Conservation (phyloP, 257 asterid genomes). For the Fraxinus cuspidata region DNA sequence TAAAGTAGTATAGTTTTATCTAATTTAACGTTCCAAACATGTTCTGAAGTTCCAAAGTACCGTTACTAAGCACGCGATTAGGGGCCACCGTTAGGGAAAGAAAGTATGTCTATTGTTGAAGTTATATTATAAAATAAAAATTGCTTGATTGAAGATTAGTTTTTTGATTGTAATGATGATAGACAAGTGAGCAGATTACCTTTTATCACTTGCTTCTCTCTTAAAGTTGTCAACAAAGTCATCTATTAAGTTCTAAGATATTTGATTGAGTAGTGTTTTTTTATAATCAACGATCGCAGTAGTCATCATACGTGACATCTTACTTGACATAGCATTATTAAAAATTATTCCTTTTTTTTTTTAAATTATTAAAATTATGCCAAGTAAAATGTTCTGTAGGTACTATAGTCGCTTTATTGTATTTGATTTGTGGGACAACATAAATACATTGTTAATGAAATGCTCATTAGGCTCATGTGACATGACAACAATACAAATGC, state of each 20-base stretch:
- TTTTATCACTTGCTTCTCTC: conserved; percentile 23
- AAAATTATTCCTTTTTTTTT: no score
- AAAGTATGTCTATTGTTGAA: conserved; percentile 8
- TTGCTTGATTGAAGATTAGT: conserved; percentile 34
- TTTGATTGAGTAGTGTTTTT: no score
- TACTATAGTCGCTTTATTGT: neutral
- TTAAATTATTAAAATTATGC: no score
- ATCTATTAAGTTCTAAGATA: conserved; percentile 24
- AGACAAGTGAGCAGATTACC: conserved; percentile 27
- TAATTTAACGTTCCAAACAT: neutral
- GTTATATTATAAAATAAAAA: conserved; percentile 16
- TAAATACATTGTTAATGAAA: conserved; percentile 24
- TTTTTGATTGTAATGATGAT: conserved; percentile 39
- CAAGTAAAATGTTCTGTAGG: no score
- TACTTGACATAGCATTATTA: no score
- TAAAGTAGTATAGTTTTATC: no score
- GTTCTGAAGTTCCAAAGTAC: conserved; percentile 2
- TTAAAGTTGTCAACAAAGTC: conserved; percentile 25
- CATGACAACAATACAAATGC: conserved; percentile 19
- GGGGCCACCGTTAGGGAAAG: conserved; percentile 28
- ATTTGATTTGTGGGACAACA: conserved; percentile 23
- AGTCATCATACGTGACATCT: no score
- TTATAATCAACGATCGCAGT: no score
- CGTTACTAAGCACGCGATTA: conserved; percentile 33
- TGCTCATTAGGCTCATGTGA: conserved; percentile 45